Percentiles rank a stretch among this genome's conserved stretches.
These are phyloP conservation scores for Trichoderma sp. DNA, from an alignment of 2,329 filamentous ascomycete species.

Conservation along the genomic window DNA sequence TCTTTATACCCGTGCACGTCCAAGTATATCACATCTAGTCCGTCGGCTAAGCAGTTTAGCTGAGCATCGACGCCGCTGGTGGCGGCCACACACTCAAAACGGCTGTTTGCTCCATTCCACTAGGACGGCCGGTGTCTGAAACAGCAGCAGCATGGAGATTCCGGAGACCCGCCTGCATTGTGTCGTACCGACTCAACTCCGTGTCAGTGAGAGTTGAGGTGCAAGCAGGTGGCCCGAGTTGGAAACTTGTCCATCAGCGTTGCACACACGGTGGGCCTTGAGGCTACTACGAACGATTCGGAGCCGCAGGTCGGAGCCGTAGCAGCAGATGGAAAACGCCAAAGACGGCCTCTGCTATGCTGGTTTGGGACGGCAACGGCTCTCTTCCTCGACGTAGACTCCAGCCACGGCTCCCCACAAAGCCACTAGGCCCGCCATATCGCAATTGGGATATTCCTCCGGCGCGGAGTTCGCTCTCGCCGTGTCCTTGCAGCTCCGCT, in stretches of 20 bases:
- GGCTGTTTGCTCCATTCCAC: constrained; percentile 22
- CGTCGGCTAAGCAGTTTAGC: not conserved
- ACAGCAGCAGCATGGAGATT: constrained; percentile 10
- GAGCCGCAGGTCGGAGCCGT: not conserved
- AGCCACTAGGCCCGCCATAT: constrained; percentile 14
- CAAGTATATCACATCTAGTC: not conserved
- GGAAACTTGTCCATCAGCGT: not conserved
- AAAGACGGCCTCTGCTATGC: no score
- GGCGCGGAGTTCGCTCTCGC: constrained; percentile 21
- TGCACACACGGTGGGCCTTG: not conserved
- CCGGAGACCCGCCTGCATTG: constrained; percentile 11
- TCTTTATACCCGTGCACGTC: constrained; percentile 12
- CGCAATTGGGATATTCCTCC: constrained; percentile 24
- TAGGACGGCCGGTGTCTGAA: constrained; percentile 5
- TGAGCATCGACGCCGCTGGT: not conserved
- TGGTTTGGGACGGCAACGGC: not conserved
- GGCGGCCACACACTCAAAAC: constrained; percentile 14
- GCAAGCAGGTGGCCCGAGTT: not conserved
- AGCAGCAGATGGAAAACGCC: not conserved
- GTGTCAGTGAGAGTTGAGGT: not conserved
- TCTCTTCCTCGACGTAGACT: not conserved
- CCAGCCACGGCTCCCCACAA: constrained; percentile 9
- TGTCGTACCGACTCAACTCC: not conserved
- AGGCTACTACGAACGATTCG: not conserved
- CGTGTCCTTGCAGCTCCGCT: constrained; percentile 9